Base-by-base conservation (phyloP, 2,329 filamentous ascomycete genomes). In the Paraconiothyrium sp. region DNA sequence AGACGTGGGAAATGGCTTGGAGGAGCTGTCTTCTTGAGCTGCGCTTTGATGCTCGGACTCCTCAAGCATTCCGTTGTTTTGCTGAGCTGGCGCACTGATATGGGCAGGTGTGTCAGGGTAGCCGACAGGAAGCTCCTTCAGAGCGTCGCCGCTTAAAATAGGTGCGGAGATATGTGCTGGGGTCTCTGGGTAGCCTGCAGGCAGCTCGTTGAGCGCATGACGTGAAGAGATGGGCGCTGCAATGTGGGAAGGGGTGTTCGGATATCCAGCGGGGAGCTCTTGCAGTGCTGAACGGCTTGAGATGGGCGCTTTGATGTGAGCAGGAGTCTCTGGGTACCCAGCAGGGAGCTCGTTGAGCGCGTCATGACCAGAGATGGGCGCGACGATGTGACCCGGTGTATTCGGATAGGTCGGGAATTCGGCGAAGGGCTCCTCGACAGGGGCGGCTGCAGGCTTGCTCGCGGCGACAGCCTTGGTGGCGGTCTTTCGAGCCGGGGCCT, bases 391-490 rank as follows among this genome's bases (percentile, higher is more conserved):
- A 20, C 16, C 41, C n/a, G 41, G 41, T 20, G 41, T 44, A 22
- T 20, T 13, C 4, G 32, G 48, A 16, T 37, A 30, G n/a, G 8
- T 51, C 32, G 48, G 48, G 32, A 51, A 57, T 27, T 34, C 44
- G 9, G 65, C 51, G 48, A 74, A 69, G 9, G 70, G 68, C 54
- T 70, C 70, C 30, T 72, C 68, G 22, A 58, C 49, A 9, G 62
- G 65, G 11, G 48, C 54, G 41, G 35, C 34, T 8, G 51, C 34
- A 16, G 54, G 35, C n/a, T 44, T 16, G 41, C 4, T 52, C 50
- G 56, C 63, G 3, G 60, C 51, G 11, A 13, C 39, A 27, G 63
- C 61, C 24, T 55, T 57, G 24, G 46, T 27, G 13, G 52, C 30
- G 16, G 44, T 43, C 58, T 68, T 67, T 22, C 30, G 16, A 2